Base-by-base conservation (phyloP, 495 filamentous ascomycete species). In the Poronia punctata region DNA sequence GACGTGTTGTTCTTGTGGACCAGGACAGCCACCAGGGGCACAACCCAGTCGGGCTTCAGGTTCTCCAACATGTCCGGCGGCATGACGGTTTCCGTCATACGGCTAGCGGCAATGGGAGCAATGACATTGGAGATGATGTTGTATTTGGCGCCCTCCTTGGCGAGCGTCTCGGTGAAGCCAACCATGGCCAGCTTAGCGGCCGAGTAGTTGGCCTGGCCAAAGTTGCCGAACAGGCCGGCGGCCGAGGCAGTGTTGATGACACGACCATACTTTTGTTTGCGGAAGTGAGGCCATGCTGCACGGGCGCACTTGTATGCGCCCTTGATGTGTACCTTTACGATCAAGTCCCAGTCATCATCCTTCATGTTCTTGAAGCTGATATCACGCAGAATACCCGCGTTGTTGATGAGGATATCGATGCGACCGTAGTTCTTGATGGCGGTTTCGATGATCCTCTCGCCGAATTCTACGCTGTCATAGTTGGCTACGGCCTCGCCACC, bases 351-450 rank as follows among this genome's bases (percentile, higher is more conserved):
- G 63, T 98, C 93, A 59, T 79, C 62, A 60, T 97, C 90, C 60
- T 82, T 88, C 87, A 97, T 95, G 67, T 98, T 98, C 79, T 94
- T 95, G 70, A 98, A 97, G 72, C 83, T 88, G 56, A 98, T 59
- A 72, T 98, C 92, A 43, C 92, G 84, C 40, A 98, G 76, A 56
- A 98, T 98, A 58, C 92, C 92, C 43, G 92, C 92, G 60, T 97
- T 98, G 76, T 98, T 98, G 64, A 97, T 78, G 48, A 98, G 80
- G 33, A 98, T 71, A 66, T 98, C 92, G 60, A 98, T 78, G 48
- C 89, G 83, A 49, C 92, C 93, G 54, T 88, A 98, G 48, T 72
- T 76, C 70, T 90, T 78, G 56, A 97, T 88, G 49, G 92, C 93
- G 15, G 92, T 96, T 43, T 95, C 84, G 70, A 98, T 95, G 62